Percentiles rank a stretch among this genome's conserved stretches.
These are phyloP conservation scores for Oryza longistaminata DNA, from an alignment of 176 grass and related monocot species.

Conservation along the genomic window DNA sequence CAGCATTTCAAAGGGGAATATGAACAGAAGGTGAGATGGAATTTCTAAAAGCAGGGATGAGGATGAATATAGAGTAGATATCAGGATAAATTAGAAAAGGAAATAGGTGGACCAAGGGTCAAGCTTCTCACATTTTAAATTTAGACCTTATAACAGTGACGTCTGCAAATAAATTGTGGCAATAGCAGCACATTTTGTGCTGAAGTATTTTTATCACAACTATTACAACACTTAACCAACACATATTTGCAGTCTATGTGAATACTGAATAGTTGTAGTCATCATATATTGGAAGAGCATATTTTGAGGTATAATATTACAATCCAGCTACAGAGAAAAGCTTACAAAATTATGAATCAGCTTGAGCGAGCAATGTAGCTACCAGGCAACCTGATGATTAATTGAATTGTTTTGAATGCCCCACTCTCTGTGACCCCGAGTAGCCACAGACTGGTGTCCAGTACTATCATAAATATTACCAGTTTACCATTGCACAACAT, in stretches of 20 bases:
- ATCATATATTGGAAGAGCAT: background rate
- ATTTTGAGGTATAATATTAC: constrained; percentile 2
- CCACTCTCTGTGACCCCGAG: constrained; percentile 8
- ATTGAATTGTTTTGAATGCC: constrained; percentile 7
- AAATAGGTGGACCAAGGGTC: background rate
- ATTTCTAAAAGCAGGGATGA: background rate
- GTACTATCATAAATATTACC: background rate
- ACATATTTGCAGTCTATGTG: too few relatives aligned
- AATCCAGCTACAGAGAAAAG: background rate
- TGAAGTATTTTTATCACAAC: background rate
- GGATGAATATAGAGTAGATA: background rate
- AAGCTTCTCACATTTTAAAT: background rate
- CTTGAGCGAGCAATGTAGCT: background rate
- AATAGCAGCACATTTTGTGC: background rate
- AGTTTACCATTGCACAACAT: background rate
- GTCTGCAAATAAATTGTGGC: background rate
- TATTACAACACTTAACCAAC: background rate
- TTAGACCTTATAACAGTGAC: background rate
- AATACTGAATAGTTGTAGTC: too few relatives aligned
- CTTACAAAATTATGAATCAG: background rate
- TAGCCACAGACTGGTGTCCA: background rate
- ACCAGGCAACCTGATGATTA: constrained; percentile 4
- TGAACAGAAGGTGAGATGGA: background rate
- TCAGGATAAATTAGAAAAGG: background rate
- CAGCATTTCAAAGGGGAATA: constrained; percentile 20